Percentiles rank a stretch among this genome's conserved stretches.
These are phyloP conservation scores for Calonectria henricotiae DNA, from an alignment of 2,329 filamentous ascomycete genomes.

Conservation along the genomic window DNA sequence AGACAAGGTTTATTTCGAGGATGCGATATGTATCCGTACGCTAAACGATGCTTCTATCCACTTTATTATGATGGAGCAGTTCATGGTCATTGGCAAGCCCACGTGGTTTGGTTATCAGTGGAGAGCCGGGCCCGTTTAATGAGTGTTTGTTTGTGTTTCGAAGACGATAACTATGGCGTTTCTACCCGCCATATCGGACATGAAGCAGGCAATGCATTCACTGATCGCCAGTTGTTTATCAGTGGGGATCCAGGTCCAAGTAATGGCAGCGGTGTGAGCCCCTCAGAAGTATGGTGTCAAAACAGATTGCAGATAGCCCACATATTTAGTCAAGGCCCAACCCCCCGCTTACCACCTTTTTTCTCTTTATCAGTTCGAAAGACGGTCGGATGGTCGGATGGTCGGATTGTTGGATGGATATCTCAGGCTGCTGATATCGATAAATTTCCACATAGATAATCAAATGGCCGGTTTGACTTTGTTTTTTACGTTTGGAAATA, in stretches of 20 bases:
- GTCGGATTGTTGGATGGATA: not conserved
- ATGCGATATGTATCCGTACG: too few species aligned
- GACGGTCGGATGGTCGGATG: not conserved
- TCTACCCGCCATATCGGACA: not conserved
- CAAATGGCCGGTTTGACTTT: not conserved
- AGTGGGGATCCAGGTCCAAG: not conserved
- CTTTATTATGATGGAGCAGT: not conserved
- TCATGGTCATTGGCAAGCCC: not conserved
- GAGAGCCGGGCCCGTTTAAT: not conserved
- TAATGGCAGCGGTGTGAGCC: not conserved
- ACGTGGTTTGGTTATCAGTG: conserved; percentile 8
- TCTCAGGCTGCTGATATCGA: not conserved
- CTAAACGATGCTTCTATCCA: not conserved
- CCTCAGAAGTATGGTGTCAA: not conserved
- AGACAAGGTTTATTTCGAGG: not conserved
- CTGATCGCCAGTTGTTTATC: conserved; percentile 1
- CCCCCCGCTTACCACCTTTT: not conserved
- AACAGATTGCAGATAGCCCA: not conserved
- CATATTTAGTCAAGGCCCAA: not conserved
- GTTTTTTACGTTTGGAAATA: not conserved
- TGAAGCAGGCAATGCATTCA: not conserved
- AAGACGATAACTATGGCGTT: not conserved
- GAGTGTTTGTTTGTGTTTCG: too few species aligned
- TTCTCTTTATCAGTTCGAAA: conserved; percentile 1
- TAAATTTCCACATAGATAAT: not conserved